phyloP scores from a whole-genome alignment of 2,329 filamentous ascomycete species.

The Trichophyton rubrum region DNA sequence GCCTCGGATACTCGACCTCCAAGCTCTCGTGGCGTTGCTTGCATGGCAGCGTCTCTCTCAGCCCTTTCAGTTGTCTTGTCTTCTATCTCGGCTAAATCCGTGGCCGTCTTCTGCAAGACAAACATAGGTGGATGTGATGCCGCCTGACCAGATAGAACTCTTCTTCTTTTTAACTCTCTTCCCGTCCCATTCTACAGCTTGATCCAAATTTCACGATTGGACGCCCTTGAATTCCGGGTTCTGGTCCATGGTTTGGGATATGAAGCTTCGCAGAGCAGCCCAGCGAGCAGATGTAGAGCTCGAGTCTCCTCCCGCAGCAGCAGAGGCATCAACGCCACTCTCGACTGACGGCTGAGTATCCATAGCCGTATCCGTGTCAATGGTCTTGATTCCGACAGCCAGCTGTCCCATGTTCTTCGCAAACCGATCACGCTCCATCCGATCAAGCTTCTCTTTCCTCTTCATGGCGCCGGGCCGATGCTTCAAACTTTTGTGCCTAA shows the following conservation, averaged over 20 bases:
- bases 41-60: not conserved
- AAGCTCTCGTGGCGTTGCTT: not conserved
- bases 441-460: slow-evolving; percentile 67
- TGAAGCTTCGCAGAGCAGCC: slow-evolving; percentile 71
- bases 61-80: not conserved
- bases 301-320: slow-evolving; percentile 6
- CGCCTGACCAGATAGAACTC: no score
- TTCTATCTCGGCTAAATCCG: not conserved
- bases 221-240: slow-evolving; percentile 57
- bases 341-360: not conserved
- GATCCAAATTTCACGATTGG: not conserved
- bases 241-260: slow-evolving; percentile 78
- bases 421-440: slow-evolving; percentile 71
- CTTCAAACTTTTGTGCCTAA: slow-evolving; percentile 62
- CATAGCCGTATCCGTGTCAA: slow-evolving; percentile 4
- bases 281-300: slow-evolving; percentile 46
- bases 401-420: slow-evolving; percentile 69
- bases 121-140: no score
- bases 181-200: not conserved
- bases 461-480: slow-evolving; percentile 68
- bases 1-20: not conserved
- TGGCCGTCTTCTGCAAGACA: not conserved
- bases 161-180: no score
- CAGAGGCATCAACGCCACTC: slow-evolving; percentile 8
- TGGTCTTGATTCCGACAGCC: slow-evolving; percentile 29